Evolutionary conservation across 2,329 filamentous ascomycete genomes (phyloP).

Genomic region (Spiromastix sp.): DNA sequence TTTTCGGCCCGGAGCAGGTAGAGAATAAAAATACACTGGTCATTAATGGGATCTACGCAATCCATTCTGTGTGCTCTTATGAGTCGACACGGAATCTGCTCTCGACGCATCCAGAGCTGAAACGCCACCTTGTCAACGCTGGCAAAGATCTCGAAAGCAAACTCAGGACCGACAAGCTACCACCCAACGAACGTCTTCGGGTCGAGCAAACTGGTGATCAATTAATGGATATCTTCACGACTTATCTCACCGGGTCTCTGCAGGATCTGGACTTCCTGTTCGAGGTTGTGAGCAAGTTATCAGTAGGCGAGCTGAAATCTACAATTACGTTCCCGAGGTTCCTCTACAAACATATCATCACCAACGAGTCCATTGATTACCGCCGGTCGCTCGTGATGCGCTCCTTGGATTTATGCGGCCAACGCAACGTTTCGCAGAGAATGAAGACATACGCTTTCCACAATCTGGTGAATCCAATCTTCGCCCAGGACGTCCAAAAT

Average conservation of each 20-base stretch:
- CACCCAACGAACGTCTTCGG: constrained; percentile 64
- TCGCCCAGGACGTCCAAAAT: constrained; percentile 91
- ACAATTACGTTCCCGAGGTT: constrained; percentile 68
- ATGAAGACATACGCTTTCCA: constrained; percentile 89
- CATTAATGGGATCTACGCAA: constrained; percentile 79
- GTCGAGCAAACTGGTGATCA: constrained; percentile 85
- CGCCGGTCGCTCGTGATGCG: constrained; percentile 73
- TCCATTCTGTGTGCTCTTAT: constrained; percentile 65
- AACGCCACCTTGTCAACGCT: constrained; percentile 50
- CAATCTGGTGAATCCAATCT: constrained; percentile 87
- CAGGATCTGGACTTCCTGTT: constrained; percentile 77
- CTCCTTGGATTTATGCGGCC: constrained; percentile 78
- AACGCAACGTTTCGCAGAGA: constrained; percentile 68
- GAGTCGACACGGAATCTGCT: constrained; percentile 58
- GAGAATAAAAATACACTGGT: constrained; percentile 65
- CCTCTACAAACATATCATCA: constrained; percentile 77
- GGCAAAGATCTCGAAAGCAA: constrained; percentile 71
- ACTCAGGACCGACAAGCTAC: constrained; percentile 59
- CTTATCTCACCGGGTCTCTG: constrained; percentile 63
- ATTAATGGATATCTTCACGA: constrained; percentile 73
- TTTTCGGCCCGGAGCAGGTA: constrained; percentile 52
- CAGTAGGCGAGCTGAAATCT: constrained; percentile 67
- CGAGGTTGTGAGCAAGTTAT: constrained; percentile 71
- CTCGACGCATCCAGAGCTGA: constrained; percentile 43
- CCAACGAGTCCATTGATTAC: constrained; percentile 72